These are phyloP conservation scores for Eimeria nieschulzi DNA, from an alignment of 169 alveolate species.

Conservation along the genomic window DNA sequence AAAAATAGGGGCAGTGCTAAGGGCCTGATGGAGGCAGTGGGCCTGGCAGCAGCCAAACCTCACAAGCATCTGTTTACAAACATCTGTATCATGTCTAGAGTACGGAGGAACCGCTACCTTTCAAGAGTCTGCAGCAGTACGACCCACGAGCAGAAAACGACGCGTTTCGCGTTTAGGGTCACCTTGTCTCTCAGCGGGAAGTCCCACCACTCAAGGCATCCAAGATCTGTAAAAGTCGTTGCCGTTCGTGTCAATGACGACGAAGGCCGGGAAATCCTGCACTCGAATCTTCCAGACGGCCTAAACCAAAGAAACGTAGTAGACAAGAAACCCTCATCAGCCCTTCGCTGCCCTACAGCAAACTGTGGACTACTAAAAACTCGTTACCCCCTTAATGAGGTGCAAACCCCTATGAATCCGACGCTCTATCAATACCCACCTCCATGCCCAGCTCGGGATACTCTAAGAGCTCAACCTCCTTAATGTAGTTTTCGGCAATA, in stretches of 20 bases:
- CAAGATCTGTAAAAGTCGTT: constrained; percentile 86
- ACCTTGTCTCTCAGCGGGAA: too few species aligned
- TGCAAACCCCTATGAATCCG: background rate
- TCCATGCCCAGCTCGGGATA: constrained; percentile 84
- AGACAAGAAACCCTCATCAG: background rate
- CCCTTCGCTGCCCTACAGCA: background rate
- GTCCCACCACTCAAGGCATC: background rate
- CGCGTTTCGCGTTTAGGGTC: too few species aligned
- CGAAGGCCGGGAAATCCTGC: constrained; percentile 91
- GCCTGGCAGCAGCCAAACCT: too few species aligned
- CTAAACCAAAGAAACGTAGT: constrained; percentile 73
- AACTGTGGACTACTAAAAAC: too few species aligned
- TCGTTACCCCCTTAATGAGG: background rate
- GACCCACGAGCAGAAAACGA: too few species aligned
- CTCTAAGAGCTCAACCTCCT: constrained; percentile 83
- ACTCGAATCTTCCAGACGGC: constrained; percentile 91
- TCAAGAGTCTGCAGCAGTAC: too few species aligned
- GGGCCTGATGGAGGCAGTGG: too few species aligned
- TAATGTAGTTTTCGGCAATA: constrained; percentile 86
- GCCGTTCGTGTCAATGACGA: constrained; percentile 88
- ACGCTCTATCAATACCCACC: constrained; percentile 16
- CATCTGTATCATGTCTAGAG: too few species aligned
- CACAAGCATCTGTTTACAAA: too few species aligned
- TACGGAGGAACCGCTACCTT: too few species aligned
- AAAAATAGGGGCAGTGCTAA: too few species aligned